Base-by-base conservation (phyloP, 768 basidiomycete genomes). In the Dentipellis sp. region DNA sequence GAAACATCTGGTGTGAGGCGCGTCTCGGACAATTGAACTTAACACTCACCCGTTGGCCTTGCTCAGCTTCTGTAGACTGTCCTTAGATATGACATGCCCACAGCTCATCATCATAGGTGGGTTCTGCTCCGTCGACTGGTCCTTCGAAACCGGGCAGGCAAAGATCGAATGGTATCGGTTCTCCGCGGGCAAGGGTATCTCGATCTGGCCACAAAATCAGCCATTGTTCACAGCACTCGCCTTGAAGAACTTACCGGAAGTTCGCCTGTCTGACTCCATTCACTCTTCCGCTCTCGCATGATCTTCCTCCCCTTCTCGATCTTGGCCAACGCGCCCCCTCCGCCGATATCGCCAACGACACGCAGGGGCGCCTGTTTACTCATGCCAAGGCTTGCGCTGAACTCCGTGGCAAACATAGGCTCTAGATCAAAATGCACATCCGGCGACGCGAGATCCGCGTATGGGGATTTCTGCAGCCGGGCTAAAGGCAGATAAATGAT, bases 101-200 rank as follows among this genome's bases (percentile, higher is more conserved):
- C 97, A 98, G 3, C 75, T 73, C 78, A 99, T 87, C 89, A 97
- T 94, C 92, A 97, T 97, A 0, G 97, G 95, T 9, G 94, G 97
- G 68, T 99, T 99, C 56, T 78, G 70, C 53, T 91, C 88, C 4
- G 91, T 94, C 21, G 93, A 85, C 71, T 97, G 95, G 65, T 98
- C 95, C 71, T 97, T 98, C 9, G 93, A 95, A 19, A 99, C 97
- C 0, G 97, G 91, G 69, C 97, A 99, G 49, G 93, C 86, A 68
- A 99, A 98, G 56, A 98, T 88, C 1, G 94, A 97, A 69, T 99
- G 97, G 70, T 94, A 98, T 29, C 93, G 79, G 64, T 94, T 88
- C 61, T 89, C 84, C 1, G 90, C 76, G 1, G 88, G 81, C 10
- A 98, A 67, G 1, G 91, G 91, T 60, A 98, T 91, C 72, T 97